Base-by-base conservation (phyloP, 495 filamentous ascomycete species). In the Beverwykella pulmonaria region DNA sequence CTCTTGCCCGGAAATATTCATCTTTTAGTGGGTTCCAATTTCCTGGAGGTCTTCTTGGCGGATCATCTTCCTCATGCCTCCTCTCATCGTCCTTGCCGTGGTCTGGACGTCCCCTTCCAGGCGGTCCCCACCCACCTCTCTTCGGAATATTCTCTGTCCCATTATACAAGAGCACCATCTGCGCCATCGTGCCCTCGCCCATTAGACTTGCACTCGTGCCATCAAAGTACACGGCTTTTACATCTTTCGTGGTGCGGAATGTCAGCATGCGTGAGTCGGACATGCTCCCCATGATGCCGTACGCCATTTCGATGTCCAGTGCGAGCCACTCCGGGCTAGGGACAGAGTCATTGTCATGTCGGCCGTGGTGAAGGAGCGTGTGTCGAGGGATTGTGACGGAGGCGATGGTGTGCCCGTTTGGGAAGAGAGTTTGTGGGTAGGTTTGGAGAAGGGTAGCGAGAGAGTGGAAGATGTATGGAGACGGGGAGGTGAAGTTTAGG, bases 271-370 rank as follows among this genome's bases (percentile, higher is more conserved):
- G 74, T 10, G 77, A 77, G 41, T 73, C 61, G 17, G 71, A 73
- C 9, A 70, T 71, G 29, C 59, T 46, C 44, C 78, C 79, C 71
- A 78, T 78, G 58, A 82, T 82, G 17, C 75, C 77, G 62, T 80
- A 80, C 17, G 79, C 72, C 79, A 81, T 80, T 55, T 77, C 41
- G 32, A 75, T 63, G 69, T 82, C 80, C 50, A 82, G 78, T 12
- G 79, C 78, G 36, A 82, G 65, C 78, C 78, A 82, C 66, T 81
- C 79, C 12, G 76, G 76, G 34, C 74, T 78, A 1, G 77, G 76
- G 19, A 77, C 74, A 0, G 70, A 25, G 14, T 75, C 69, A 46
- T 52, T 61, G 65, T 76, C 77, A 53, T 57, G 62, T 10, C 77
- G 63, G 27, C 77, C 78, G 59, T 82, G 80, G 70, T 78, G 79